Base-by-base conservation (phyloP, 345 rosid genomes). In the Eutrema heterophyllum region DNA sequence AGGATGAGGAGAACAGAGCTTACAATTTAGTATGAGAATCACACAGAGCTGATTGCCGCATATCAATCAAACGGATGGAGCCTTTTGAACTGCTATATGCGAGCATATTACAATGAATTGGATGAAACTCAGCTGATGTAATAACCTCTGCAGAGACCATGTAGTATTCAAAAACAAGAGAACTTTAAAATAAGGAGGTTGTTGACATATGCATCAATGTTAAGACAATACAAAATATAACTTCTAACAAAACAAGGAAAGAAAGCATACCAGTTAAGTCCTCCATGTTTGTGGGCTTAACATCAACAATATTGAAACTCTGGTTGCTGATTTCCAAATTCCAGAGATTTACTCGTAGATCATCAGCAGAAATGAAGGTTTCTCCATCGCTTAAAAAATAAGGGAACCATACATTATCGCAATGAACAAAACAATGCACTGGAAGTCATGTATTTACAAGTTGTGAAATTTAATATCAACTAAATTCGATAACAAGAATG, bases 51-150 rank as follows among this genome's bases (percentile, higher is more conserved):
- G 99, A 96, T 71, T 92, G 99, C 70, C 99, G 86, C 87, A 96
- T 83, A 83, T 96, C 99, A 83, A 96, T 84, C 62, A 96, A 93
- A 70, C 99, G 91, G 80, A 96, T 88, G 77, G 97, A 96, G 81
- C 99, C 99, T 80, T 89, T 96, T 52, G 99, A 96, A 82, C 99
- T 96, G 89, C 99, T 92, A 80, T 96, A 96, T 52, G 97, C 99
- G 80, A 96, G 84, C 76, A 56, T 86, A 78, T 96, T 92, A 79
- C 99, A 96, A 69, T 92, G 98, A 61, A 81, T 83, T 70, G 99
- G 99, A 75, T 96, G 99, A 78, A 96, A 92, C 78, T 96, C 98
- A 27, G 99, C 99, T 57, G 98, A 96, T 66, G 99, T 96, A 72
- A 96, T 92, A 76, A 96, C 99, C 96, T 96, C 99, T 96, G 95